Evolutionary conservation across 2,329 filamentous ascomycete species (phyloP).

Genomic region (Fusarium continuum): DNA sequence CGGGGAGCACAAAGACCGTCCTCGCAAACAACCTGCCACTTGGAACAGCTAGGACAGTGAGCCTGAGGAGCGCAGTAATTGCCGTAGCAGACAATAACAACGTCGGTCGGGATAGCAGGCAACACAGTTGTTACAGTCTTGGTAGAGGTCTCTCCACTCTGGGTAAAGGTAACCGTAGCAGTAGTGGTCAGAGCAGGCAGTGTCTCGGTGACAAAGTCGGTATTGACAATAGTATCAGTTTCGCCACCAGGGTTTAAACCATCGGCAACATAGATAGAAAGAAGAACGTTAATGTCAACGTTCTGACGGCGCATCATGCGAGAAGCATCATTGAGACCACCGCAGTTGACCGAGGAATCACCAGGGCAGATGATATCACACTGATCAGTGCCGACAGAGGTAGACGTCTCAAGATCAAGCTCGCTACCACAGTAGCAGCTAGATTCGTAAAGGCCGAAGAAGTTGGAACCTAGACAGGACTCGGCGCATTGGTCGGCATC

Average conservation of each 20-base stretch:
- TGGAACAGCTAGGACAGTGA: constrained; percentile 40
- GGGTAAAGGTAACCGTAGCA: constrained; percentile 42
- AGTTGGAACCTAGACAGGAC: constrained; percentile 35
- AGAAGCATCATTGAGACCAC: constrained; percentile 27
- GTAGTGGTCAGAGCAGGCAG: constrained; percentile 38
- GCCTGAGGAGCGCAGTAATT: constrained; percentile 42
- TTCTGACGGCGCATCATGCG: constrained; percentile 33
- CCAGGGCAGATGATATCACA: constrained; percentile 46
- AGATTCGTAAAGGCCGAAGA: constrained; percentile 36
- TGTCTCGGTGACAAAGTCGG: constrained; percentile 36
- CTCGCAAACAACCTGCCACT: constrained; percentile 46
- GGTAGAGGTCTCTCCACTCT: constrained; percentile 27
- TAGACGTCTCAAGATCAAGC: constrained; percentile 10
- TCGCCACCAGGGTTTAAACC: constrained; percentile 12
- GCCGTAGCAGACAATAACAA: constrained; percentile 43
- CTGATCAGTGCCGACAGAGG: constrained; percentile 13
- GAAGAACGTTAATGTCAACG: constrained; percentile 32
- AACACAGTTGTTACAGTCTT: constrained; percentile 38
- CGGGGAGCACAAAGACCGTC: constrained; percentile 47
- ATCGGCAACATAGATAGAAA: constrained; percentile 30
- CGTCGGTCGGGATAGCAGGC: constrained; percentile 34
- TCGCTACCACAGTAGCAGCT: constrained; percentile 45
- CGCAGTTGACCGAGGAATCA: constrained; percentile 36
- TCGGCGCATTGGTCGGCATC: constrained; percentile 36
- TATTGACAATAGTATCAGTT: constrained; percentile 19